Percentiles rank a stretch among this genome's conserved stretches.
Conservation (phyloP, 495 filamentous ascomycete species). For the Penicillium canescens region DNA sequence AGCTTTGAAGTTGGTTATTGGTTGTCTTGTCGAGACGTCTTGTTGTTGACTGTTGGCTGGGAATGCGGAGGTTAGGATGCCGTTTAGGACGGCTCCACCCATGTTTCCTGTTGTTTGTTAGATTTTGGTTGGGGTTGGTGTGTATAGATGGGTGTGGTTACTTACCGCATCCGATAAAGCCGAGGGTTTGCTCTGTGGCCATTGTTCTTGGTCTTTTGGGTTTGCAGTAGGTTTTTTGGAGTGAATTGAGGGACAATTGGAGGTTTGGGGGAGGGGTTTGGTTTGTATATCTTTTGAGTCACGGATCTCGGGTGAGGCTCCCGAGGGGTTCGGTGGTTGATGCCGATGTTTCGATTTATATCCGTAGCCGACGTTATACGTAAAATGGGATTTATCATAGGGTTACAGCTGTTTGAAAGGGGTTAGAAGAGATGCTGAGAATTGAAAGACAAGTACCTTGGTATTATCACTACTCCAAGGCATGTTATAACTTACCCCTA, state of each 20-base stretch:
- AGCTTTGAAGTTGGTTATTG: conserved; percentile 25
- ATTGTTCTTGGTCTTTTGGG: background rate
- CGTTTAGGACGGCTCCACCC: conserved; percentile 38
- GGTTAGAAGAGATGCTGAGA: too few relatives aligned
- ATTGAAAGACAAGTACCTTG: too few relatives aligned
- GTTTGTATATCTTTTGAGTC: background rate
- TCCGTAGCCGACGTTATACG: too few relatives aligned
- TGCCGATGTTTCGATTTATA: too few relatives aligned
- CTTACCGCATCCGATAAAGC: conserved; percentile 34
- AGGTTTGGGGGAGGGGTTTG: background rate
- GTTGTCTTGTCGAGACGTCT: background rate
- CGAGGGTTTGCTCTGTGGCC: conserved; percentile 13
- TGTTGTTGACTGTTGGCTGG: background rate
- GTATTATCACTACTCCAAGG: too few relatives aligned
- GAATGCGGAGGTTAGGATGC: conserved; percentile 33
- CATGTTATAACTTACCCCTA: too few relatives aligned
- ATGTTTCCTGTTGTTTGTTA: conserved; percentile 34
- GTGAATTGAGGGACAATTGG: background rate
- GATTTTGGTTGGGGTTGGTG: background rate
- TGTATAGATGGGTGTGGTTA: background rate
- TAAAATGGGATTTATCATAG: too few relatives aligned
- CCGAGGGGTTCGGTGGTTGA: background rate
- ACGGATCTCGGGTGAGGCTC: background rate
- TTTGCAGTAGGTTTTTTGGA: background rate
- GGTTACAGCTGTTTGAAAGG: too few relatives aligned